Evolutionary conservation across 805 yeast species (phyloP), one percentile per base, ranked within the genome.

Genomic region (Starmerella vitae): DNA sequence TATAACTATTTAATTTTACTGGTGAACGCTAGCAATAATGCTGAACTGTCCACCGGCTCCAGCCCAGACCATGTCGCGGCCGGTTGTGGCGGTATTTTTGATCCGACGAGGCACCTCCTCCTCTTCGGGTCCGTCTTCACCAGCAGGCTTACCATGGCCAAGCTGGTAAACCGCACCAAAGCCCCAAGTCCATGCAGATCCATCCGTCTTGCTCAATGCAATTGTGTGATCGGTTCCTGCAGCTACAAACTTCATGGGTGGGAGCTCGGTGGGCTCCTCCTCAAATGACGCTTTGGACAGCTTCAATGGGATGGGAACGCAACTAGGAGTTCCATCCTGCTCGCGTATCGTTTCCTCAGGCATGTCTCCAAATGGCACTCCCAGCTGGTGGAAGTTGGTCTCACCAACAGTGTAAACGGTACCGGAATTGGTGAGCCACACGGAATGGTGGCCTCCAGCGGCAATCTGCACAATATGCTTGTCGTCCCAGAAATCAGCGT

Each of bases 1-100:
- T 27, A 27, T 14, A 27, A 6, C 10, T 27, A 27, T 27, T 27
- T 27, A 13, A 10, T 34, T 13, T 13, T 37, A 34, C 33, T 1
- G 30, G 34, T 44, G 33, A 8, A 18, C 38, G 39, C 97, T 96
- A 30, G 85, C 96, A 56, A 88, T 72, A 7, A 85, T 78, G 38
- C 93, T 79, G 55, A 83, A 91, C 62, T 91, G 98, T 18, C 97
- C 99, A 45, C 99, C 99, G 34, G 91, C 91, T n/a, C 93, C 86
- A 46, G 81, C 71, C 33, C 74, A 47, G 32, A 65, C 56, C 50
- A 91, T 83, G 46, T 78, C 72, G 40, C 81, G 78, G 39, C 72
- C 72, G 52, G 75, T 79, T 1, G 96, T 85, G 2, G 99, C 99
- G 3, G 97, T 91, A 59, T 93, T 91, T 50, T 76, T 74, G 52